phyloP scores from a whole-genome alignment of 768 basidiomycete genomes.

The Daedalea quercina region DNA sequence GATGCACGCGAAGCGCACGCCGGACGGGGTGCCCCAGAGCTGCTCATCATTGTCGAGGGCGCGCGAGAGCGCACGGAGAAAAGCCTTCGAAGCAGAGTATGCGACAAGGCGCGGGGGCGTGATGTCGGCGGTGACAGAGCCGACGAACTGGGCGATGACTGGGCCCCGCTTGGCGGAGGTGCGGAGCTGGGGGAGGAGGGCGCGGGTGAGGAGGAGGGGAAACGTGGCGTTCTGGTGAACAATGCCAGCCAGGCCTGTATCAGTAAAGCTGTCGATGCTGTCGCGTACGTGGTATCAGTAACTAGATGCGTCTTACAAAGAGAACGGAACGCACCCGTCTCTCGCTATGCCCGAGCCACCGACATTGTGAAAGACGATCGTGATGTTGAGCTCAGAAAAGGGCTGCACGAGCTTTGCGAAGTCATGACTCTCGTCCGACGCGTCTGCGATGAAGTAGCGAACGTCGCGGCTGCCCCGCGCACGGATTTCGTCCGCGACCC shows the following conservation, averaged over 20 bases:
- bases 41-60: slow-evolving; percentile 19
- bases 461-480: slow-evolving; percentile 10
- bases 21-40: slow-evolving; percentile 10
- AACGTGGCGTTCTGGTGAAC: slow-evolving; percentile 18
- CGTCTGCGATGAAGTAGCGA: slow-evolving; percentile 21
- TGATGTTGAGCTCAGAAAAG: slow-evolving; percentile 20
- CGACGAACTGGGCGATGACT: slow-evolving; percentile 18
- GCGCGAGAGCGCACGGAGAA: slow-evolving; percentile 16
- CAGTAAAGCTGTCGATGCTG: slow-evolving; percentile 17
- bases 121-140: slow-evolving; percentile 15
- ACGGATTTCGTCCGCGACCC: slow-evolving; percentile 14
- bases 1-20: slow-evolving; percentile 19
- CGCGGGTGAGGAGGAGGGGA: slow-evolving; percentile 21
- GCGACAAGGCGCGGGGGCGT: slow-evolving; percentile 17
- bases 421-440: slow-evolving; percentile 12
- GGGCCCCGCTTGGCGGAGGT: slow-evolving; percentile 14
- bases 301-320: slow-evolving; percentile 3
- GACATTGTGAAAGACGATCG: slow-evolving; percentile 21
- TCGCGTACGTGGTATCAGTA: slow-evolving; percentile 4
- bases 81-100: slow-evolving; percentile 20
- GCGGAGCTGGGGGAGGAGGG: slow-evolving; percentile 22
- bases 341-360: slow-evolving; percentile 8
- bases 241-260: slow-evolving; percentile 11
- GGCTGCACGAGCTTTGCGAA: slow-evolving; percentile 14
- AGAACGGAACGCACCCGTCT: slow-evolving; percentile 9